A percentile compares a stretch with the other conserved stretches of the same genome.
phyloP scores from a whole-genome alignment of 331 rosid genomes.

The Cydonia oblonga region DNA sequence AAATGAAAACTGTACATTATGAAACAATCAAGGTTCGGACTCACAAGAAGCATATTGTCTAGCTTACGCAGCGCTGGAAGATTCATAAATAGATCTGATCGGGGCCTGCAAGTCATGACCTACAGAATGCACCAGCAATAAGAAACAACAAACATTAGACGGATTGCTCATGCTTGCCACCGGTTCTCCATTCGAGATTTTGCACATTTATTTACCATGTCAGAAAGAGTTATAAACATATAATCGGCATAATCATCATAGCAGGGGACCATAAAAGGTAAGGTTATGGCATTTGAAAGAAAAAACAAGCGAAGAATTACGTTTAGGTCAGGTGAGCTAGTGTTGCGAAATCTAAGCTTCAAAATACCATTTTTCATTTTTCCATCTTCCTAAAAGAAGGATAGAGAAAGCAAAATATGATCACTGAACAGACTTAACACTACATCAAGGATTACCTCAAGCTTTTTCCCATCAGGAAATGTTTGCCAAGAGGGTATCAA shows the following conservation, averaged over 20 bases:
- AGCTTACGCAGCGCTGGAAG: constrained; percentile 42
- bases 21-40: not conserved
- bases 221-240: not conserved
- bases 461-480: constrained; percentile 36
- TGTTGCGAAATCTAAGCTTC: not conserved
- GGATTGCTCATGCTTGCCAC: not conserved
- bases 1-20: not conserved
- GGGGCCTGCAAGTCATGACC: constrained; percentile 50
- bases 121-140: constrained; percentile 5
- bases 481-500: constrained; percentile 43
- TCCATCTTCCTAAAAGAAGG: not conserved
- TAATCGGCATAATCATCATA: not conserved
- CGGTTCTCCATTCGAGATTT: not conserved
- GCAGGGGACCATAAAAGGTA: not conserved
- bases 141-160: not conserved
- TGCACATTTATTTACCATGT: not conserved
- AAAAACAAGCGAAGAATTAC: not conserved
- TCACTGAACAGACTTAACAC: not conserved
- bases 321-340: not conserved
- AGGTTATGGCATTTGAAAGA: not conserved
- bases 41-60: constrained; percentile 46
- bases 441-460: constrained; percentile 21
- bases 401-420: no score
- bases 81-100: constrained; percentile 39
- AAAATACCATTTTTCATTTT: not conserved